phyloP scores from a whole-genome alignment of 2,329 filamentous ascomycete species.

The Cyclaneusma minus region DNA sequence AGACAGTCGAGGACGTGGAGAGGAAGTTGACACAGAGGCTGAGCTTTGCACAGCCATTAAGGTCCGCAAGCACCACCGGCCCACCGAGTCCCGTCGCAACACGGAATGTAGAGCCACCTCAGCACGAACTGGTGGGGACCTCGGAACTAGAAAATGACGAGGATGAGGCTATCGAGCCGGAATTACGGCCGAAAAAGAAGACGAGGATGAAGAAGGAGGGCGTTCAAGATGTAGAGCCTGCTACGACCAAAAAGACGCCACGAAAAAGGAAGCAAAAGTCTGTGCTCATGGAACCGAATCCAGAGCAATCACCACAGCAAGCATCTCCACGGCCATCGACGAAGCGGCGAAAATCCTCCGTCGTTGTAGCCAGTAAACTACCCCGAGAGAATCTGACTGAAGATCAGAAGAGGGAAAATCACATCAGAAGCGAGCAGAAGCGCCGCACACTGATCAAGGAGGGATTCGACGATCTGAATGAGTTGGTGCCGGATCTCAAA shows the following conservation, averaged over 20 bases:
- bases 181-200: conserved; percentile 28
- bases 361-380: conserved; percentile 23
- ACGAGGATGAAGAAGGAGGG: conserved; percentile 28
- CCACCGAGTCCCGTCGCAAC: conserved; percentile 34
- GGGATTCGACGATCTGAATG: conserved; percentile 66
- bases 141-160: conserved; percentile 19
- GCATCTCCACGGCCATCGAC: conserved; percentile 12
- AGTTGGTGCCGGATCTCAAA: conserved; percentile 59
- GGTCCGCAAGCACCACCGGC: conserved; percentile 42
- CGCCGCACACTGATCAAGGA: conserved; percentile 64
- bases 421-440: conserved; percentile 80
- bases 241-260: conserved; percentile 19
- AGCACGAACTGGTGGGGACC: too few species aligned
- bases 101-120: conserved; percentile 12
- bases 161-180: conserved; percentile 25
- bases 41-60: conserved; percentile 33
- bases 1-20: conserved; percentile 40
- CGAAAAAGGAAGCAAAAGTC: conserved; percentile 19
- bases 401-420: conserved; percentile 71
- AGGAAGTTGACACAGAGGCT: conserved; percentile 39
- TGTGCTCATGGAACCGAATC: conserved; percentile 15
- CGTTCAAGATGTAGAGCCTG: conserved; percentile 29
- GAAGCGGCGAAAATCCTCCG: conserved; percentile 35
- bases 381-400: conserved; percentile 52
- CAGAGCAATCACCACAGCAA: conserved; percentile 10